Evolutionary conservation across 805 yeast genomes (phyloP).

Genomic region (Sugiyamaella valdiviana): DNA sequence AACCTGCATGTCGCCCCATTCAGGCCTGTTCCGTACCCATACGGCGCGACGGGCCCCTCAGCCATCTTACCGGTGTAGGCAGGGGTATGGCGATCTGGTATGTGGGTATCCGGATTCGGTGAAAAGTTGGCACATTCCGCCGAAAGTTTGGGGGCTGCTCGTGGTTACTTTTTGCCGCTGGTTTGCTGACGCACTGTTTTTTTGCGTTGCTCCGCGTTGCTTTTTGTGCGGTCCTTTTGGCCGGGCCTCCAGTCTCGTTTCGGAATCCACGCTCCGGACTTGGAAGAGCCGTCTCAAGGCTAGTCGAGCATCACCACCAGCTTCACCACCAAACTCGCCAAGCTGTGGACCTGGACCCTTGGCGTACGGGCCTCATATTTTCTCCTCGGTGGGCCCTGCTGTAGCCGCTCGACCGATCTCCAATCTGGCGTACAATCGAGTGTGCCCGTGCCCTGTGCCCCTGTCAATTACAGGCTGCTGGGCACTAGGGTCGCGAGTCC

Average conservation of each 20-base stretch:
- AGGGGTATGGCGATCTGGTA: neutral
- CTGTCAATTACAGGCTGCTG: neutral
- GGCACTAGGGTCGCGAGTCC: neutral
- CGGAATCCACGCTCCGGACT: too few relatives aligned
- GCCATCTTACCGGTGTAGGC: neutral
- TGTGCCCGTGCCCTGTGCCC: neutral
- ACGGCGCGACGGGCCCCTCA: neutral
- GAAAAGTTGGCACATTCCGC: neutral
- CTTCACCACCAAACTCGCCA: too few relatives aligned
- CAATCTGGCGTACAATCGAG: neutral
- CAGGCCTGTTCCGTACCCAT: neutral
- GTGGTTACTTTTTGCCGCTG: neutral
- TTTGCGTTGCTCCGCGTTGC: neutral
- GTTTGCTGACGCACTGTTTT: slow-evolving; percentile 1
- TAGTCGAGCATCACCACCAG: too few relatives aligned
- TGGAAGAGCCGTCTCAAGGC: too few relatives aligned
- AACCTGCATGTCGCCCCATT: neutral
- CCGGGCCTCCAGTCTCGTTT: too few relatives aligned
- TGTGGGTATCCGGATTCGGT: neutral
- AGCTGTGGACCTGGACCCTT: too few relatives aligned
- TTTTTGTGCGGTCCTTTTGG: neutral
- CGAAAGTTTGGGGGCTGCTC: neutral
- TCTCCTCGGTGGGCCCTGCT: neutral
- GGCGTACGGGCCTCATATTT: too few relatives aligned
- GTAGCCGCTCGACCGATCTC: neutral